Percentiles rank a stretch among this genome's conserved stretches.
Conservation (phyloP, 768 basidiomycete species). For the Chalciporus chontae region DNA sequence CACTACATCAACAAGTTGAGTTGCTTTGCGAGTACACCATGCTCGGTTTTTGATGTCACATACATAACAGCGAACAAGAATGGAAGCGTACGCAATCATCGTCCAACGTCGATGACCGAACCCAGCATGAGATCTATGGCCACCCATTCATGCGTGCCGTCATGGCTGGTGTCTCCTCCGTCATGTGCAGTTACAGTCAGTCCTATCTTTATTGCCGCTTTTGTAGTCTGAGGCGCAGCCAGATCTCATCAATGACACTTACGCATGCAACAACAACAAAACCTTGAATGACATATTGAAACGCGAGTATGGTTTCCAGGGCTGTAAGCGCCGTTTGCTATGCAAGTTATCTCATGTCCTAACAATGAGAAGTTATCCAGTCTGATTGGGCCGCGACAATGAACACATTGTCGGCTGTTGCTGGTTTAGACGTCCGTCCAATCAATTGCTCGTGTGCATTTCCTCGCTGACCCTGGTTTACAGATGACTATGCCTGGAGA, state of each 20-base stretch:
- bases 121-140: slow-evolving; percentile 55
- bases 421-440: slow-evolving; percentile 55
- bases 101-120: slow-evolving; percentile 39
- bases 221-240: background rate
- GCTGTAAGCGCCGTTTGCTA: slow-evolving; percentile 37
- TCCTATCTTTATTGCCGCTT: background rate
- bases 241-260: slow-evolving; percentile 58
- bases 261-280: slow-evolving; percentile 62
- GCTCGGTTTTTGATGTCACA: background rate
- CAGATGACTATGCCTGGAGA: slow-evolving; percentile 78
- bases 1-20: slow-evolving; percentile 73
- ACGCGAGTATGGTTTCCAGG: slow-evolving; percentile 63
- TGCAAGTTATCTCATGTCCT: background rate
- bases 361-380: slow-evolving; percentile 38
- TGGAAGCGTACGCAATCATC: slow-evolving; percentile 31
- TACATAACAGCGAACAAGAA: slow-evolving; percentile 33
- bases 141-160: slow-evolving; percentile 58
- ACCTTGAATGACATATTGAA: slow-evolving; percentile 60
- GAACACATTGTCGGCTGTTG: slow-evolving; percentile 46
- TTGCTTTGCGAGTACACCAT: background rate
- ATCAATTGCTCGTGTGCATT: background rate
- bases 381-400: slow-evolving; percentile 67
- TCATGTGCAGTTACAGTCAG: slow-evolving; percentile 63
- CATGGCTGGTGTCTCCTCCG: slow-evolving; percentile 59
- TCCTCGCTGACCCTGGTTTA: slow-evolving; percentile 1